Percentiles rank a stretch among this genome's conserved stretches.
phyloP scores from a whole-genome alignment of 805 yeast genomes.

The Saccharomycopsis capsularis region DNA sequence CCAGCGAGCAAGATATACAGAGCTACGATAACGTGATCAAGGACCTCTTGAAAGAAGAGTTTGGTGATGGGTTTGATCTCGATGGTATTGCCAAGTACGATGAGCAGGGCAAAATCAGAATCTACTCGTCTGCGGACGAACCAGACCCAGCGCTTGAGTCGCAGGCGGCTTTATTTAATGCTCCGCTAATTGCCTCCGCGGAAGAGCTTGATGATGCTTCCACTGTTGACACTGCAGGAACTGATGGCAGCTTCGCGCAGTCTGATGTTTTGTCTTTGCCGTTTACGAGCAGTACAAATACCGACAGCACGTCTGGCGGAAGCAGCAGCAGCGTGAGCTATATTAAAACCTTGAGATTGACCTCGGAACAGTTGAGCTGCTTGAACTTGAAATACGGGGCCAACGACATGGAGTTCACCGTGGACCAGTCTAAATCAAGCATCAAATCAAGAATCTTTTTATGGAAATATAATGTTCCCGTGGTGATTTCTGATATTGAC shows the following conservation, averaged over 20 bases:
- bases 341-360: conserved; percentile 82
- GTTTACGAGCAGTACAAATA: conserved; percentile 20
- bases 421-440: conserved; percentile 75
- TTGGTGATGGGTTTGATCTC: conserved; percentile 47
- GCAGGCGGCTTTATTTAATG: conserved; percentile 18
- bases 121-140: conserved; percentile 27
- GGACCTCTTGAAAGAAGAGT: conserved; percentile 68
- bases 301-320: conserved; percentile 17
- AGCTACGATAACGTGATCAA: conserved; percentile 71
- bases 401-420: conserved; percentile 71
- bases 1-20: conserved; percentile 69
- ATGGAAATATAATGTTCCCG: conserved; percentile 81
- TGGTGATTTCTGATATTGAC: conserved; percentile 94
- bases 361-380: conserved; percentile 79
- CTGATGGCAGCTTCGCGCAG: conserved; percentile 7
- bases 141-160: conserved; percentile 21
- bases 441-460: conserved; percentile 66
- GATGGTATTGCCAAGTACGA: conserved; percentile 47
- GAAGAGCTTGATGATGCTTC: conserved; percentile 13
- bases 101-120: conserved; percentile 59
- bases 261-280: conserved; percentile 15
- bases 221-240: not conserved
- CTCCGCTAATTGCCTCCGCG: conserved; percentile 21
- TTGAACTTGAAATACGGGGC: conserved; percentile 71
- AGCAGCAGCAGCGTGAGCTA: conserved; percentile 31